Evolutionary conservation across 2,329 filamentous ascomycete species (phyloP), one percentile per base, ranked within the genome.

Genomic region (Colletotrichum liaoningense): DNA sequence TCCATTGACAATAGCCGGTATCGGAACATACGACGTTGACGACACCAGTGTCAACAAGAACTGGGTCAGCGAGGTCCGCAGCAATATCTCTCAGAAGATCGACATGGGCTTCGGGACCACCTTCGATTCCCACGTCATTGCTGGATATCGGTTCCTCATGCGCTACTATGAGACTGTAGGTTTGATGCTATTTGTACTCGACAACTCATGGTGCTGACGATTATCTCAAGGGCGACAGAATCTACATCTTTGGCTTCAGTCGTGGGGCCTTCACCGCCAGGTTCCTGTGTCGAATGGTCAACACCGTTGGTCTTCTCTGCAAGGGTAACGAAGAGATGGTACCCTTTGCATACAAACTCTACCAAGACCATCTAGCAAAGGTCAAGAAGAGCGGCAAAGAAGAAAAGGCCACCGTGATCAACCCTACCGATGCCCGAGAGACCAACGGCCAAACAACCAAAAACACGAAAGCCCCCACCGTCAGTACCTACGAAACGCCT

Each of bases 181-280:
- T 72, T 24, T 19, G 14, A 28, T 9, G 19, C 11, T 3, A 11
- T 52, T 8, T 33, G 30, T 33, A n/a, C 11, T 30, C 1, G 4
- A 16, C 38, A 14, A 14, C 4, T 12, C 4, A 63, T 59, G 26
- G 46, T 62, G 14, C 55, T 22, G 11, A 64, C 4, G 2, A 19
- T 22, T 5, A 9, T 46, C 4, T 11, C 22, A 78, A 86, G 77
- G 85, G 83, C 0, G 86, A 86, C 74, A 84, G 84, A 54, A 87
- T 89, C 38, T 89, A 88, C 74, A 85, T 89, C 75, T 88, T 89
- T 63, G 87, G 87, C 12, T 89, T 89, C 77, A 86, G 84, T 14
- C 84, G 87, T 42, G 87, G 87, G 1, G 87, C 87, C 12, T 88
- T 86, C 75, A 88, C 86, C 0, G 87, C 87, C 19, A 84, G 84